Percentiles rank a stretch among this genome's conserved stretches.
phyloP scores from a whole-genome alignment of 352 stramenopile genomes.

The Plasmopara muralis region DNA sequence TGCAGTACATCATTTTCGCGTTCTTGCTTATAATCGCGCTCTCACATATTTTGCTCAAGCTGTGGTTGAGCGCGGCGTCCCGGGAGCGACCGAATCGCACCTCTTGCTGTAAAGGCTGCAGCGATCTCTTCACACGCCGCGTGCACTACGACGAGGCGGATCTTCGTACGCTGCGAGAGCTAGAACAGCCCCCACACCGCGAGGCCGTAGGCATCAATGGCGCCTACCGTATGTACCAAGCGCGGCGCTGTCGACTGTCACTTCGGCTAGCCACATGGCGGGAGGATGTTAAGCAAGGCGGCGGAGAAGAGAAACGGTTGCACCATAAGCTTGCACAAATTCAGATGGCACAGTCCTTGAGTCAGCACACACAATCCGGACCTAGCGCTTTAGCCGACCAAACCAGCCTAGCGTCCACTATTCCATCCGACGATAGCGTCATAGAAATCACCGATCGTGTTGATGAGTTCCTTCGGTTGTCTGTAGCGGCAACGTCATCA shows the following conservation, averaged over 20 bases:
- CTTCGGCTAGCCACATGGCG: constrained; percentile 53
- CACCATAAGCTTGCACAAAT: constrained; percentile 51
- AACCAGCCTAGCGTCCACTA: constrained; percentile 13
- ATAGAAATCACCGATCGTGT: constrained; percentile 39
- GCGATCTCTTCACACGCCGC: constrained; percentile 18
- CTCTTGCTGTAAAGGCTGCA: constrained; percentile 32
- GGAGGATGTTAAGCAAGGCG: constrained; percentile 48
- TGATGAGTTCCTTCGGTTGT: constrained; percentile 18
- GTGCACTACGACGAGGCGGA: constrained; percentile 53
- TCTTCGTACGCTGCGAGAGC: constrained; percentile 44
- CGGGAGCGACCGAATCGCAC: constrained; percentile 30
- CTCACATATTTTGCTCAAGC: constrained; percentile 38
- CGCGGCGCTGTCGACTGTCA: constrained; percentile 36
- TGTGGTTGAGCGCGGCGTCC: constrained; percentile 36
- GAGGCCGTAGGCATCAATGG: constrained; percentile 45
- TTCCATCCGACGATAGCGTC: constrained; percentile 42
- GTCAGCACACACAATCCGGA: constrained; percentile 12
- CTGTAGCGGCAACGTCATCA: constrained; percentile 1
- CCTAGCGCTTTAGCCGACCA: constrained; percentile 7
- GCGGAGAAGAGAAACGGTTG: constrained; percentile 30
- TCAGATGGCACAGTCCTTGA: constrained; percentile 22
- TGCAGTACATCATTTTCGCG: constrained; percentile 46
- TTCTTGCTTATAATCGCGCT: constrained; percentile 37
- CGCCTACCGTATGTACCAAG: constrained; percentile 51
- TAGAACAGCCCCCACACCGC: constrained; percentile 36